Conservation (phyloP, 1,139 yeast genomes). For the Hemisphaericaspora lyxosophila region DNA sequence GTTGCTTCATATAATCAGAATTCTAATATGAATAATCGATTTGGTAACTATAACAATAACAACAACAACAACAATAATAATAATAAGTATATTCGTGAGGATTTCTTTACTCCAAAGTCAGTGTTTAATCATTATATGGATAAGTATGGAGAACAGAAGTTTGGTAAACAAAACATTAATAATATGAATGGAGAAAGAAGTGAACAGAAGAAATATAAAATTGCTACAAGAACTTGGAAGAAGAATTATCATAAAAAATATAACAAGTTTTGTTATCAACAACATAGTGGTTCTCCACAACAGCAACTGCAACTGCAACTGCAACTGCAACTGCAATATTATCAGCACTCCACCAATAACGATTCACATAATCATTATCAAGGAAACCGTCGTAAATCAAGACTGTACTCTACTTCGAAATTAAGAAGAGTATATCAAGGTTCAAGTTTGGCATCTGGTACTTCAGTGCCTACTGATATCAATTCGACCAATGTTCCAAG, state of each 20-base stretch:
- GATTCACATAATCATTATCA: slow-evolving; percentile 16
- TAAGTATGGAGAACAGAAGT: slow-evolving; percentile 52
- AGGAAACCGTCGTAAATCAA: slow-evolving; percentile 22
- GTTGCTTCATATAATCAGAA: slow-evolving; percentile 53
- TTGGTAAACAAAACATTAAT: slow-evolving; percentile 14
- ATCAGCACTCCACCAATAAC: slow-evolving; percentile 11
- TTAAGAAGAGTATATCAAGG: slow-evolving; percentile 15
- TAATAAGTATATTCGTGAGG: slow-evolving; percentile 57
- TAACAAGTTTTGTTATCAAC: slow-evolving; percentile 8
- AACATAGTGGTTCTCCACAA: slow-evolving; percentile 6
- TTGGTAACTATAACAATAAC: slow-evolving; percentile 4
- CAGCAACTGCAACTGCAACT: slow-evolving; percentile 10
- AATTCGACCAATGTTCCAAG: neutral
- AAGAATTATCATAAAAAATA: slow-evolving; percentile 23
- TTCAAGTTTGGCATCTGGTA: neutral
- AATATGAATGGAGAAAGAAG: slow-evolving; percentile 1
- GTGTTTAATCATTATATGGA: slow-evolving; percentile 71
- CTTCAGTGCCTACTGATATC: neutral
- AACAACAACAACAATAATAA: slow-evolving; percentile 16
- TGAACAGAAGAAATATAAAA: slow-evolving; percentile 14
- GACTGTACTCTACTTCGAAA: slow-evolving; percentile 33
- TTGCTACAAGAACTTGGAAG: slow-evolving; percentile 30
- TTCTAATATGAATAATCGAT: slow-evolving; percentile 19
- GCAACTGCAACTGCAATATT: slow-evolving; percentile 11
- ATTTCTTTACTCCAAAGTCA: slow-evolving; percentile 76